These are phyloP conservation scores for Diaporthe sp. DNA, from an alignment of 2,329 filamentous ascomycete genomes.

Conservation along the genomic window DNA sequence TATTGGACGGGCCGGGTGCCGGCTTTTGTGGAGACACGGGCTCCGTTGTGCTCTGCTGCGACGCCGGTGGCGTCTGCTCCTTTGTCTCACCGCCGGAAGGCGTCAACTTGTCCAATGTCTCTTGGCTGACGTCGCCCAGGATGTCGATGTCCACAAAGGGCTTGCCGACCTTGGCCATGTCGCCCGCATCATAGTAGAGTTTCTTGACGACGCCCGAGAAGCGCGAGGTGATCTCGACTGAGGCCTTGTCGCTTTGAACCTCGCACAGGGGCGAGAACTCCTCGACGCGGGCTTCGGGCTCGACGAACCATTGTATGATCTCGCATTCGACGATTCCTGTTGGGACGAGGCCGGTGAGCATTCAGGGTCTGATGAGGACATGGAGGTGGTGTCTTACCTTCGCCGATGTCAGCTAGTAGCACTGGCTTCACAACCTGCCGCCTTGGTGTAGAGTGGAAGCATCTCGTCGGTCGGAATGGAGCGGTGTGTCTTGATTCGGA, in stretches of 20 bases:
- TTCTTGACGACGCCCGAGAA: constrained; percentile 97
- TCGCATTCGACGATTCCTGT: constrained; percentile 97
- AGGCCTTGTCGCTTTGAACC: constrained; percentile 97
- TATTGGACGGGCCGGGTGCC: constrained; percentile 26
- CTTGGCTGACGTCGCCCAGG: constrained; percentile 78
- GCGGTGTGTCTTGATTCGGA: constrained; percentile 20
- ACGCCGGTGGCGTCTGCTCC: constrained; percentile 9
- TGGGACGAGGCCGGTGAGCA: constrained; percentile 28
- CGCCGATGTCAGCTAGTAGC: constrained; percentile 86
- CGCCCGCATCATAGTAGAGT: constrained; percentile 93
- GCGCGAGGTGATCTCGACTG: constrained; percentile 91
- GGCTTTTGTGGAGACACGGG: constrained; percentile 48
- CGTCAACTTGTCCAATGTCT: constrained; percentile 63
- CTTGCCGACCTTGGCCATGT: constrained; percentile 96
- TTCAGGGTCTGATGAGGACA: not conserved
- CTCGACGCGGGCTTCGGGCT: constrained; percentile 94
- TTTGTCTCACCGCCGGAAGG: constrained; percentile 42
- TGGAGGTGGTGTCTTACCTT: constrained; percentile 69
- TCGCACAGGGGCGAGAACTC: constrained; percentile 98
- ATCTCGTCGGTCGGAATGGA: constrained; percentile 47
- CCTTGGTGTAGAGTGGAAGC: constrained; percentile 65
- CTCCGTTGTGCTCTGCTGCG: constrained; percentile 35
- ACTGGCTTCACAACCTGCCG: constrained; percentile 80
- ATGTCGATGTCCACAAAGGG: constrained; percentile 96
- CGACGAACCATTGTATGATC: constrained; percentile 99